Base-by-base conservation (phyloP, 208 protist species). In the Trypanosoma melophagium region DNA sequence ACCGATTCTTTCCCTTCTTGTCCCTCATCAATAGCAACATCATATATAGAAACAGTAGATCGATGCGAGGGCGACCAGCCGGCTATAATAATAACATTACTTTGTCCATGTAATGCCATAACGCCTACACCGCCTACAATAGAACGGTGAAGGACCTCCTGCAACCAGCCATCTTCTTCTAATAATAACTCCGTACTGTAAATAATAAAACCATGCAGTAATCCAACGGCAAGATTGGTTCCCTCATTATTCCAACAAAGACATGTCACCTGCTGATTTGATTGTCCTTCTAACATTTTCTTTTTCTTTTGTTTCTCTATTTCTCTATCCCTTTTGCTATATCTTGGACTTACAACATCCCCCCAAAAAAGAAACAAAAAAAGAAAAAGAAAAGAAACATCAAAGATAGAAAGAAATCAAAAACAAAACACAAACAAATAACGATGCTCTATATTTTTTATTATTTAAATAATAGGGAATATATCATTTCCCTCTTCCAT, bases 151-250 rank as follows among this genome's bases (percentile, higher is more conserved):
- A 72, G 74, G 22, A 90, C 69, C 35, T 89, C 87, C 40, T 67
- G 69, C 19, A 92, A 40, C 50, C 51, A 66, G 5, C 57, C 65
- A 10, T 70, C 68, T 14, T 67, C 35, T 41, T 35, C 60, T 12
- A 75, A 45, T 24, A 76, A 42, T 22, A 72, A 55, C 71, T 90
- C 87, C 8, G 79, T 85, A 70, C 87, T 93, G 79, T 83, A 93
- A 47, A 90, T 58, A 22, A 87, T 58, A 45, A 93, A 81, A 42
- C 87, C 87, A 69, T 77, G 60, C 14, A 71, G 65, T 1, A 86
- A 80, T 35, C 87, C 87, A 14, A 93, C 60, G 17, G 67, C 83
- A 14, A 93, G 53, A 72, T 79, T 85, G 50, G 74, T 77, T 3
- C 83, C 87, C 7, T 79, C 84, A 25, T 69, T 66, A 4, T 78